Percentiles rank a stretch among this genome's conserved stretches.
These are phyloP conservation scores for Rasamsonia emersonii DNA, from an alignment of 2,329 filamentous ascomycete genomes.

Conservation along the genomic window DNA sequence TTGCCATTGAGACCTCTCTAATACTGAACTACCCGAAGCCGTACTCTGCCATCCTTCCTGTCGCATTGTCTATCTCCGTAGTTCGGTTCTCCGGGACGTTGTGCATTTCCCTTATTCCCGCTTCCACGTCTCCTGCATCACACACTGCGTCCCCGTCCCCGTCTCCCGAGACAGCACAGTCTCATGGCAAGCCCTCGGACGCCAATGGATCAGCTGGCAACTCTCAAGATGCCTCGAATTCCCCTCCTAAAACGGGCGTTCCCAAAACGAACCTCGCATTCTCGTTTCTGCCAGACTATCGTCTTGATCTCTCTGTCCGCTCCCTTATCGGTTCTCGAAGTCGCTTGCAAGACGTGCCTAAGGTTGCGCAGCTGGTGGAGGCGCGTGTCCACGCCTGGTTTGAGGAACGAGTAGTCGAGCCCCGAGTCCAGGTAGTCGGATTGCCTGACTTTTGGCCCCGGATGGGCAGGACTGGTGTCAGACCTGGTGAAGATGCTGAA, in stretches of 20 bases:
- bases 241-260: constrained; percentile 43
- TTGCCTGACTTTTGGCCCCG: constrained; percentile 55
- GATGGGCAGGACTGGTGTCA: constrained; percentile 41
- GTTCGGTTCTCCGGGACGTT: constrained; percentile 92
- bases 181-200: constrained; percentile 6
- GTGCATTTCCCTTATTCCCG: constrained; percentile 85
- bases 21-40: constrained; percentile 92
- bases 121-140: constrained; percentile 31
- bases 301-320: constrained; percentile 56
- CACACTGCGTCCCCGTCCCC: constrained; percentile 26
- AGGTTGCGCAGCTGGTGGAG: constrained; percentile 58
- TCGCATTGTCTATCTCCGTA: constrained; percentile 83
- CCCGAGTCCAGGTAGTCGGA: constrained; percentile 56
- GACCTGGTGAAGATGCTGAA: constrained; percentile 34
- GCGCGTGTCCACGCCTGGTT: constrained; percentile 58
- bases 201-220: constrained; percentile 6
- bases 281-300: constrained; percentile 64
- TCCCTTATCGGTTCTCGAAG: constrained; percentile 56
- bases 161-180: constrained; percentile 11
- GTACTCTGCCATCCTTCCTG: constrained; percentile 77
- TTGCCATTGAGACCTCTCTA: constrained; percentile 89
- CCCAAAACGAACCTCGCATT: constrained; percentile 83
- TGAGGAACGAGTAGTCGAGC: constrained; percentile 58
- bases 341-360: constrained; percentile 57
- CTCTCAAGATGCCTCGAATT: constrained; percentile 26